Percentiles rank a stretch among this genome's conserved stretches.
Evolutionary conservation across 2,329 filamentous ascomycete genomes (phyloP).

Genomic region (Camptophora hylomeconis): DNA sequence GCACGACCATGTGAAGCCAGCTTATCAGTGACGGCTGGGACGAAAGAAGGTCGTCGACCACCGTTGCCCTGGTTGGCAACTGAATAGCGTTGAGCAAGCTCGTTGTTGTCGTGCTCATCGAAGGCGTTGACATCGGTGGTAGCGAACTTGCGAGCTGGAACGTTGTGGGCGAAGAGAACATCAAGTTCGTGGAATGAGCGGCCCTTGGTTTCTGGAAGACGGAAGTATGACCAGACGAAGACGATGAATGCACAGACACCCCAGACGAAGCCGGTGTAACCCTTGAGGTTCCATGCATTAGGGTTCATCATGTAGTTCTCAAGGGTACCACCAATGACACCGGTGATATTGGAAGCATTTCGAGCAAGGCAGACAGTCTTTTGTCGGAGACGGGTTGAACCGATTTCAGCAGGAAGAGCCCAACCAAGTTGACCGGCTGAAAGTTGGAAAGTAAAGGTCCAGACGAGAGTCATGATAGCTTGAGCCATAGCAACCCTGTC

Average conservation of each 20-base stretch:
- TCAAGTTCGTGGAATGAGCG: conserved; percentile 10
- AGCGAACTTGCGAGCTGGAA: conserved; percentile 10
- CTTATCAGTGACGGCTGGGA: conserved; percentile 6
- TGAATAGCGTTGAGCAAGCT: conserved; percentile 6
- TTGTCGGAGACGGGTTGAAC: conserved; percentile 40
- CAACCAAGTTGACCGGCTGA: conserved; percentile 42
- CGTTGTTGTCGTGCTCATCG: conserved; percentile 7
- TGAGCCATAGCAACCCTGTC: conserved; percentile 20
- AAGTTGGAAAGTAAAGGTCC: conserved; percentile 39
- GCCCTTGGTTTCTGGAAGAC: conserved; percentile 21
- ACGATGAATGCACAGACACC: conserved; percentile 17
- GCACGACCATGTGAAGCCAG: conserved; percentile 6
- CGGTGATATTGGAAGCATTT: conserved; percentile 37
- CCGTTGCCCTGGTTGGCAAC: conserved; percentile 1
- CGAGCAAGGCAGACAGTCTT: conserved; percentile 44
- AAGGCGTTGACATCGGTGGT: conserved; percentile 9
- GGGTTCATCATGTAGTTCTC: conserved; percentile 24
- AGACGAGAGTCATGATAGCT: conserved; percentile 35
- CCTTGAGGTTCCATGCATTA: conserved; percentile 19
- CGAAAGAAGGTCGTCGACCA: conserved; percentile 6
- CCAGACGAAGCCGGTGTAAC: conserved; percentile 23
- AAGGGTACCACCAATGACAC: conserved; percentile 20
- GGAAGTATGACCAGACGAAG: conserved; percentile 21
- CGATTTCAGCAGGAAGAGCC: conserved; percentile 39
- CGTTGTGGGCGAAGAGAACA: conserved; percentile 11